phyloP scores from a whole-genome alignment of 2,329 filamentous ascomycete genomes.

The Penicillium griseofulvum region DNA sequence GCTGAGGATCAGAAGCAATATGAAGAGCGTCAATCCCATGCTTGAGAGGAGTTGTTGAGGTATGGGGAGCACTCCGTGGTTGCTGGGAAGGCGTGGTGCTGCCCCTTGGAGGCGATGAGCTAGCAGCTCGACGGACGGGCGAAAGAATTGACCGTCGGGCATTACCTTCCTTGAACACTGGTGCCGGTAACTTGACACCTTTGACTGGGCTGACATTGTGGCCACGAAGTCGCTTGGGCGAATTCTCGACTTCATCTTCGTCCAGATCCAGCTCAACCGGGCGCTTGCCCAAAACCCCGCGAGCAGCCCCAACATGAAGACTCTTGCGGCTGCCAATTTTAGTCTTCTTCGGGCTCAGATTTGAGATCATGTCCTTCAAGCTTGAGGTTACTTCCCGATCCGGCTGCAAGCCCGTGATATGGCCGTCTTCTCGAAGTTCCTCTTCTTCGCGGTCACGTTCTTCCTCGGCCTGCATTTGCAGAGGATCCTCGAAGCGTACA shows the following conservation, averaged over 20 bases:
- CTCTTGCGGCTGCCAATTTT: conserved; percentile 68
- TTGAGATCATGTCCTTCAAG: conserved; percentile 73
- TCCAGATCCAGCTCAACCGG: conserved; percentile 68
- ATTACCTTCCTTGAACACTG: conserved; percentile 65
- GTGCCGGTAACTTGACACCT: conserved; percentile 67
- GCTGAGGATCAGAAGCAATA: conserved; percentile 35
- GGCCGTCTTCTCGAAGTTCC: conserved; percentile 59
- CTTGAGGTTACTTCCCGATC: conserved; percentile 65
- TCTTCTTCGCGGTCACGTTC: conserved; percentile 62
- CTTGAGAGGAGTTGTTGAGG: conserved; percentile 33
- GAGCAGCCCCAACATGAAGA: conserved; percentile 71
- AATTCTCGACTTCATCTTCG: conserved; percentile 57
- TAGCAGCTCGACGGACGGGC: conserved; percentile 44
- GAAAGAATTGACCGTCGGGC: conserved; percentile 57
- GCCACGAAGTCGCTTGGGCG: conserved; percentile 66
- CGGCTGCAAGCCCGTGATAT: conserved; percentile 46
- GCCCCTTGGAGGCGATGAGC: conserved; percentile 35
- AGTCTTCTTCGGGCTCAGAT: conserved; percentile 72
- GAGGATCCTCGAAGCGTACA: conserved; percentile 66
- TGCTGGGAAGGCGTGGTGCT: conserved; percentile 54
- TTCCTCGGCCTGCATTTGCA: conserved; percentile 60
- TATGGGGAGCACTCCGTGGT: conserved; percentile 42
- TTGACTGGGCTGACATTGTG: conserved; percentile 74
- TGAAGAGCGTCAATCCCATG: conserved; percentile 20
- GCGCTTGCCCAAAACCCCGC: conserved; percentile 70